phyloP scores from a whole-genome alignment of 371 early-diverging fungal species.

The Syncephalis plumigaleata region DNA sequence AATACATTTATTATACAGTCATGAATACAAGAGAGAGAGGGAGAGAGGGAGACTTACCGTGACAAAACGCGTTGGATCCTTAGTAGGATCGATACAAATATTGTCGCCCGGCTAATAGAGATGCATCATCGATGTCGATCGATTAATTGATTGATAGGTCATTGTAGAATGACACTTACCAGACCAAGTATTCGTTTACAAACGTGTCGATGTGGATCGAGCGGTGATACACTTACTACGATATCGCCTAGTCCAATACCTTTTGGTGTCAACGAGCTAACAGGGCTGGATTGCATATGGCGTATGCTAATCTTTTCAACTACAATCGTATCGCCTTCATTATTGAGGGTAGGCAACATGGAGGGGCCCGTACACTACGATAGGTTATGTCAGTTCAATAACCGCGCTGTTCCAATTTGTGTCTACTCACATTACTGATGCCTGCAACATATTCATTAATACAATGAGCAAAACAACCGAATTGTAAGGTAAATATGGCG shows the following conservation, averaged over 20 bases:
- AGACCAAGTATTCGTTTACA: constrained; percentile 64
- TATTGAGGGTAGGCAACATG: constrained; percentile 68
- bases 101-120: constrained; percentile 42
- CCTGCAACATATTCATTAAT: constrained; percentile 1
- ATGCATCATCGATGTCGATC: neutral
- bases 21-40: neutral
- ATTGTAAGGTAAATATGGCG: neutral
- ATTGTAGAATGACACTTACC: constrained; percentile 16
- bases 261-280: too few relatives aligned
- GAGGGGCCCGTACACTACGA: constrained; percentile 63
- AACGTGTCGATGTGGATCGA: constrained; percentile 36
- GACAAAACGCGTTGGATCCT: constrained; percentile 25
- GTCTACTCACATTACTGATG: neutral
- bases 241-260: constrained; percentile 35
- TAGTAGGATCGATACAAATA: constrained; percentile 46
- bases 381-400: neutral
- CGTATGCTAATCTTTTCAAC: constrained; percentile 41
- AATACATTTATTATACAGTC: neutral
- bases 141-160: neutral
- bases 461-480: neutral
- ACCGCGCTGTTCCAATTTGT: neutral
- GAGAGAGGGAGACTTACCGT: constrained; percentile 13
- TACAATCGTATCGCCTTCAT: constrained; percentile 42
- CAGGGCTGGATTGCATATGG: constrained; percentile 21
- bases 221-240: constrained; percentile 49